Base-by-base conservation (phyloP, 179 eudicot genomes). In the Pouteria campechiana region DNA sequence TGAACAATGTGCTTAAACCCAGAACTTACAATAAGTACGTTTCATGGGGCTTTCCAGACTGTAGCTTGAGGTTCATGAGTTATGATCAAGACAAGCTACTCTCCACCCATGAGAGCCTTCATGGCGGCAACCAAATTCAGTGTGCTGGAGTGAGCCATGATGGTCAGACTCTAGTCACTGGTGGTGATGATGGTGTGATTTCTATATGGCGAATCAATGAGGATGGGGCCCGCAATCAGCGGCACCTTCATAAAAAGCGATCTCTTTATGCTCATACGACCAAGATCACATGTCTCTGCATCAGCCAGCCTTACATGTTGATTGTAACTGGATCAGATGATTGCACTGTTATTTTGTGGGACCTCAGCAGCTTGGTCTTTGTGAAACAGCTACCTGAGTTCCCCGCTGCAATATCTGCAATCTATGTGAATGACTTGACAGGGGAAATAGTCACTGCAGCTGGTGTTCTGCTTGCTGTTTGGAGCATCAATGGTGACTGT, bases 1-100 rank as follows among this genome's bases (percentile, higher is more conserved):
- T 73, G 51, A 79, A 82, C 42, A 75, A 44, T 50, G 54, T 87
- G 64, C 82, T 87, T 18, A 86, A 92, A 65, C 96, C 99, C n/a
- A 55, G 77, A 71, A 86, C 96, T 1, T 79, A 70, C 35, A 60
- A 83, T 20, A 92, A 79, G 64, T 81, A 77, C 37, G 75, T 92
- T 17, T 66, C 96, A n/a, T 92, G 99, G 99, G 99, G 99, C 27
- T 92, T 86, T 48, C 94, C 99, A 19, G 99, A 92, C 61, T 66
- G 82, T 41, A 87, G 96, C 65, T 69, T 92, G 64, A 72, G 99
- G 41, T 75, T 92, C 44, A 54, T 86, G 60, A 73, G 68, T 51
- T 77, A 82, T 41, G 96, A 92, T 61, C 96, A 86, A 52, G 88
- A 92, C 32, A 62, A 55, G 57, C 85, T 86, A 46, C 72, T 87